phyloP scores from a whole-genome alignment of 176 grass and related monocot genomes.

The Themeda triandra region DNA sequence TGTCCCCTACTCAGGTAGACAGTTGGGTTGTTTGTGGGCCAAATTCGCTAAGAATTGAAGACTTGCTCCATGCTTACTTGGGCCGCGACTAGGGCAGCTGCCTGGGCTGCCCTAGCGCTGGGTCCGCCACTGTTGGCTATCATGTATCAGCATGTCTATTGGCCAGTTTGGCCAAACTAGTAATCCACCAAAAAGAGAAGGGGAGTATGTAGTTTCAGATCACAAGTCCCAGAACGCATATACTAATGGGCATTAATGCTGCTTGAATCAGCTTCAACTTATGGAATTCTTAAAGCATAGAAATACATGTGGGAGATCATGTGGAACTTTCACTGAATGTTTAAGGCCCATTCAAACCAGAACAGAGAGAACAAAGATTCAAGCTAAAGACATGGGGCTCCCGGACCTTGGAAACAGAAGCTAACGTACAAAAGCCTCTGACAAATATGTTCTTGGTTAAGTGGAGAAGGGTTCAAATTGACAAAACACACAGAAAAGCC shows the following conservation, averaged over 20 bases:
- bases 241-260: too few species aligned
- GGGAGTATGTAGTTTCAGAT: neutral
- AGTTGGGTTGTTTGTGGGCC: too few species aligned
- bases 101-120: too few species aligned
- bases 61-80: too few species aligned
- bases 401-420: neutral
- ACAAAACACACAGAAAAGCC: too few species aligned
- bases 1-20: too few species aligned
- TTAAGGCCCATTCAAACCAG: neutral
- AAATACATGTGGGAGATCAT: neutral
- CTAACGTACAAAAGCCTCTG: neutral
- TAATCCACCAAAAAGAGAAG: neutral
- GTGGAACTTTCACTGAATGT: neutral
- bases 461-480: too few species aligned
- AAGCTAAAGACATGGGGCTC: neutral
- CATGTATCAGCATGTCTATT: neutral
- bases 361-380: neutral
- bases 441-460: neutral
- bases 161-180: neutral
- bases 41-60: too few species aligned
- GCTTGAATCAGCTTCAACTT: neutral
- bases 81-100: too few species aligned
- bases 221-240: too few species aligned
- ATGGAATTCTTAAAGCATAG: neutral
- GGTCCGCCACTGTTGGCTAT: too few species aligned